Base-by-base conservation (phyloP, 148 eudicot genomes). In the Rhododendron ferrugineum region DNA sequence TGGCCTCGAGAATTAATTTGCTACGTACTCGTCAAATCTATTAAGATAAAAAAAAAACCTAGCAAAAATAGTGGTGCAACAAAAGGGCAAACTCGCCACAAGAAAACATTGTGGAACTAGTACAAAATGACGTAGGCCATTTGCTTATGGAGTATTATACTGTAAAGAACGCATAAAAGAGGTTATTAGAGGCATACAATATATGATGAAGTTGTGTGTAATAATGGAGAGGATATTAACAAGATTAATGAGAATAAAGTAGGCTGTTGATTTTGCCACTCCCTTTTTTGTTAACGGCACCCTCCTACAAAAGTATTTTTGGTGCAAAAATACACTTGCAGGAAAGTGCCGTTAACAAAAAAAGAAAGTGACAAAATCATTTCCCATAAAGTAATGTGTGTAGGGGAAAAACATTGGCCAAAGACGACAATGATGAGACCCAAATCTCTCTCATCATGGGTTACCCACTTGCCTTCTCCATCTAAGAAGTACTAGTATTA, bases 351-450 rank as follows among this genome's bases (percentile, higher is more conserved):
- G 34, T 32, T 32, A 32, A 32, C 34, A 32, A 32, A 32, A 32
- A 32, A 32, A 32, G 1, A 1, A 32, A 32, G 34, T 32, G 34
- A 32, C 34, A 32, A 32, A 32, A 32, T 32, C 34, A 32, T 32
- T 32, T 32, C 34, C 34, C 34, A 76, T 76, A 76, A 76, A 78
- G 50, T n/a, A 3, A 46, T 34, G 78, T 20, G 36, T 2, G 23
- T 15, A 34, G 42, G 46, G 15, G 26, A 1, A 18, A 46, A 76
- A 40, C 50, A 78, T 37, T 78, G 30, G 80, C 50, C 7, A 10
- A 75, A 75, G 30, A 20, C 30, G 28, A 22, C 50, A 77, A 77
- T 77, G 80, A 78, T 78, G 56, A 78, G 80, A 78, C 56, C 56
- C 80, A 78, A 44, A 78, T 46, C 2, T 20, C 1, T n/a, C 56